Evolutionary conservation across 1,139 yeast genomes (phyloP).

Genomic region (Saccharomyces hybrid): DNA sequence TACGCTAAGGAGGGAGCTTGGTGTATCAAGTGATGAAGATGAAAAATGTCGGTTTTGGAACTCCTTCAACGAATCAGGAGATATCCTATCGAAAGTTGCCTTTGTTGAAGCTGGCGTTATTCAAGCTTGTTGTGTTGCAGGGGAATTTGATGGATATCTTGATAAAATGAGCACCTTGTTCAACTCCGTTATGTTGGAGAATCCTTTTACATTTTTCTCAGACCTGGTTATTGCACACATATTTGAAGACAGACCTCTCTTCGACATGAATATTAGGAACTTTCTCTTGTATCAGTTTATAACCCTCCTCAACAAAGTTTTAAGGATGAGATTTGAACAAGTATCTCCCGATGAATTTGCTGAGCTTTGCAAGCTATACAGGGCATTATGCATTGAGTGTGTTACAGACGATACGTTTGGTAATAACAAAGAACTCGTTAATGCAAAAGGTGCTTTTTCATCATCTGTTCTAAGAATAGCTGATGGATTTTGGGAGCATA

Average conservation of each 20-base stretch:
- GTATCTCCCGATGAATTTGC: constrained; percentile 14
- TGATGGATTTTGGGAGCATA: neutral
- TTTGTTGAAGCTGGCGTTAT: constrained; percentile 12
- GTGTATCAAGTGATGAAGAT: constrained; percentile 24
- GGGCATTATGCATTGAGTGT: constrained; percentile 7
- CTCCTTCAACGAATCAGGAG: constrained; percentile 6
- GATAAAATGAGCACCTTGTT: constrained; percentile 6
- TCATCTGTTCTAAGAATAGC: neutral
- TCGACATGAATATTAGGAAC: constrained; percentile 4
- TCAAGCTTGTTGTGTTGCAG: neutral
- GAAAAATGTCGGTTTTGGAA: constrained; percentile 26
- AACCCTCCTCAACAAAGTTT: constrained; percentile 12
- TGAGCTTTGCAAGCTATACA: constrained; percentile 14
- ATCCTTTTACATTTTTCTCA: constrained; percentile 5
- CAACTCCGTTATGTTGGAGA: constrained; percentile 3
- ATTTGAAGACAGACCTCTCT: constrained; percentile 1
- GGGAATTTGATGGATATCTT: constrained; percentile 2
- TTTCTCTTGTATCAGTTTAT: constrained; percentile 7
- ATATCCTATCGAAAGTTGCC: constrained; percentile 7
- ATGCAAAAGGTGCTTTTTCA: neutral
- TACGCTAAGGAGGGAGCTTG: constrained; percentile 21
- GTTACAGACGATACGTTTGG: neutral
- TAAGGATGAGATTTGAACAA: constrained; percentile 13
- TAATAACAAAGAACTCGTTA: neutral
- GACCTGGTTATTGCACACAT: constrained; percentile 4